These are phyloP conservation scores for Oryza brachyantha DNA, from an alignment of 176 grass and related monocot genomes.

Conservation along the genomic window DNA sequence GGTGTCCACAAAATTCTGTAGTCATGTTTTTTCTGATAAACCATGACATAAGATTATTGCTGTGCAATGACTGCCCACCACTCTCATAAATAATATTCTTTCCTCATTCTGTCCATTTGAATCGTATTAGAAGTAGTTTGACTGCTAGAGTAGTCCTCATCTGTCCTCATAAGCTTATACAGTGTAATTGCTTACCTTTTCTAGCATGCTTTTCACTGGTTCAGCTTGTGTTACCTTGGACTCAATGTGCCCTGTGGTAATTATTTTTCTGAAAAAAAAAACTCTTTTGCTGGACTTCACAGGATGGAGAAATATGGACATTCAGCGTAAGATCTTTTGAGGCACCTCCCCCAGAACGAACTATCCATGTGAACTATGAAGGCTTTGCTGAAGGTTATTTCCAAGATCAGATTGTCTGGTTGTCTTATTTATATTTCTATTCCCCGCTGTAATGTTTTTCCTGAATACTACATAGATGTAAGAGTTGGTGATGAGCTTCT, in stretches of 20 bases:
- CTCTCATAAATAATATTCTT: slow-evolving; percentile 12
- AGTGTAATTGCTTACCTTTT: not conserved
- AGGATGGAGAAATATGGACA: slow-evolving; percentile 99
- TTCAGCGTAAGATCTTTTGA: slow-evolving; percentile 95
- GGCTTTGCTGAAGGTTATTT: slow-evolving; percentile 92
- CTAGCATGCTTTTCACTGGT: not conserved
- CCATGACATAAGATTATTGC: not conserved
- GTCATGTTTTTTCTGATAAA: not conserved
- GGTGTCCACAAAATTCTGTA: not conserved
- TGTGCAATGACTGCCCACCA: not conserved
- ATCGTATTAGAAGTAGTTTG: not conserved
- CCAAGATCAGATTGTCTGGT: slow-evolving; percentile 15
- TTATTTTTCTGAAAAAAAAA: not conserved
- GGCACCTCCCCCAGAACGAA: slow-evolving; percentile 74
- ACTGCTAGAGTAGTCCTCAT: not conserved
- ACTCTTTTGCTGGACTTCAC: slow-evolving; percentile 30
- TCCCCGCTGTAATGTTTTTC: not conserved
- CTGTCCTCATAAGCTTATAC: not conserved
- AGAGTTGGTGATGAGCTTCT: slow-evolving; percentile 92
- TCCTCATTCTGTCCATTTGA: not conserved
- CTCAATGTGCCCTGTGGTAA: not conserved
- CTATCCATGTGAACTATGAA: slow-evolving; percentile 89
- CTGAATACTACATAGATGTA: slow-evolving; percentile 63
- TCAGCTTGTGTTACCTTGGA: not conserved
- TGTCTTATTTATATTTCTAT: not conserved